These are phyloP conservation scores for Penicillium coffeae DNA, from an alignment of 495 filamentous ascomycete genomes.

Conservation along the genomic window DNA sequence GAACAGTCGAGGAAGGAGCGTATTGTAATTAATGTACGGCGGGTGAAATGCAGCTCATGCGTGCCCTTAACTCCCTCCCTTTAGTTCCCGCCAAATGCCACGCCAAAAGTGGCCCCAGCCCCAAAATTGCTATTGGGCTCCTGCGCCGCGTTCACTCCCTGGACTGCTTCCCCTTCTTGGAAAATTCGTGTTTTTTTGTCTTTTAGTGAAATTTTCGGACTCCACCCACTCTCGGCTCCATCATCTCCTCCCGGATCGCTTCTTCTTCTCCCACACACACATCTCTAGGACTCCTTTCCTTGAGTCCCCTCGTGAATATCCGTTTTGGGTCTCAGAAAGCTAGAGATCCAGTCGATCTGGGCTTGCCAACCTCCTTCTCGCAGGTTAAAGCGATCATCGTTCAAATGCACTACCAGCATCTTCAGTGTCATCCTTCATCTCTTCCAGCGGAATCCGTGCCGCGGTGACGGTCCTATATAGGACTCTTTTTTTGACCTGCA, in stretches of 20 bases:
- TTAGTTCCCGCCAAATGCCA: neutral
- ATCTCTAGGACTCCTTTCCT: neutral
- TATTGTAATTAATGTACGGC: no score
- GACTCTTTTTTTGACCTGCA: constrained; percentile 12
- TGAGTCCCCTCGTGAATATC: neutral
- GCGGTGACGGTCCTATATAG: constrained; percentile 44
- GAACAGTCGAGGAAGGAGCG: no score
- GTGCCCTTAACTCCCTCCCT: no score
- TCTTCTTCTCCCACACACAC: constrained; percentile 4
- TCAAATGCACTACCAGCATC: constrained; percentile 49
- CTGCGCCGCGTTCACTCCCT: no score
- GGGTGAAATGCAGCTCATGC: no score
- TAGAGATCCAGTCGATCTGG: neutral
- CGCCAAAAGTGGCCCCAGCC: neutral
- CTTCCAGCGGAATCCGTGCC: constrained; percentile 42
- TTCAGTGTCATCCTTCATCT: constrained; percentile 40
- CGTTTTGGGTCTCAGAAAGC: neutral
- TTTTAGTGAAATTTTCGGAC: constrained; percentile 18
- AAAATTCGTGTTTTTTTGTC: no score
- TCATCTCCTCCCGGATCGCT: neutral
- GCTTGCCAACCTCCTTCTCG: constrained; percentile 8
- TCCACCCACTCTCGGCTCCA: constrained; percentile 3
- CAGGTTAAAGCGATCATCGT: constrained; percentile 33
- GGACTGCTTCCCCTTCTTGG: neutral
- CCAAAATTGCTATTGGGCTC: neutral